These are phyloP conservation scores for Dicorynia guianensis DNA, from an alignment of 306 rosid species.

Conservation along the genomic window DNA sequence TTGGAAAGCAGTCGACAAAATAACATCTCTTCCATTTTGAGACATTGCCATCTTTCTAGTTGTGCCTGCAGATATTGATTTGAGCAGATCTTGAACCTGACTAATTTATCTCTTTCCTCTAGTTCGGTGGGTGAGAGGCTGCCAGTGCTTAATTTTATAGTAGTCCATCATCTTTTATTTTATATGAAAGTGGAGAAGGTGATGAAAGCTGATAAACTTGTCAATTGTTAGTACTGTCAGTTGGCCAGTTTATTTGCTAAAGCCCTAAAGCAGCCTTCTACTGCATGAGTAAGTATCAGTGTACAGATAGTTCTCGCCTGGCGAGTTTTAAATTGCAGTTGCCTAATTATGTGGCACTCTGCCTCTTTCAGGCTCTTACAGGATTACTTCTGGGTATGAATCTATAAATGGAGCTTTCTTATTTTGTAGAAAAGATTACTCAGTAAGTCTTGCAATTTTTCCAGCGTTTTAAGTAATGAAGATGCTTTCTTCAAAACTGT, in stretches of 20 bases:
- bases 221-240: not conserved
- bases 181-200: constrained; percentile 27
- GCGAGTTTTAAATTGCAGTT: too few species aligned
- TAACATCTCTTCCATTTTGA: constrained; percentile 87
- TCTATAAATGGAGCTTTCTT: constrained; percentile 75
- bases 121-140: constrained; percentile 10
- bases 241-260: constrained; percentile 12
- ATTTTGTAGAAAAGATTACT: constrained; percentile 87
- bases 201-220: constrained; percentile 27
- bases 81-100: constrained; percentile 16
- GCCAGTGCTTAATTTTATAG: constrained; percentile 3
- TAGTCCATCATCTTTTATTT: constrained; percentile 27
- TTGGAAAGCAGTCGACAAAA: constrained; percentile 64
- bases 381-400: constrained; percentile 59
- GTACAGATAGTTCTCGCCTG: too few species aligned
- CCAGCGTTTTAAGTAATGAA: constrained; percentile 20
- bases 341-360: constrained; percentile 27
- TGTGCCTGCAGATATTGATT: constrained; percentile 86
- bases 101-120: constrained; percentile 23
- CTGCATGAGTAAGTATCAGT: too few species aligned
- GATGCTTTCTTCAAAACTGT: constrained; percentile 24
- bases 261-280: not conserved
- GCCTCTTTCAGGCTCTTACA: constrained; percentile 76
- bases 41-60: constrained; percentile 90
- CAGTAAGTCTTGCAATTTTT: constrained; percentile 69